Conservation (phyloP, 768 basidiomycete species). For the Lactifluus piperatus region DNA sequence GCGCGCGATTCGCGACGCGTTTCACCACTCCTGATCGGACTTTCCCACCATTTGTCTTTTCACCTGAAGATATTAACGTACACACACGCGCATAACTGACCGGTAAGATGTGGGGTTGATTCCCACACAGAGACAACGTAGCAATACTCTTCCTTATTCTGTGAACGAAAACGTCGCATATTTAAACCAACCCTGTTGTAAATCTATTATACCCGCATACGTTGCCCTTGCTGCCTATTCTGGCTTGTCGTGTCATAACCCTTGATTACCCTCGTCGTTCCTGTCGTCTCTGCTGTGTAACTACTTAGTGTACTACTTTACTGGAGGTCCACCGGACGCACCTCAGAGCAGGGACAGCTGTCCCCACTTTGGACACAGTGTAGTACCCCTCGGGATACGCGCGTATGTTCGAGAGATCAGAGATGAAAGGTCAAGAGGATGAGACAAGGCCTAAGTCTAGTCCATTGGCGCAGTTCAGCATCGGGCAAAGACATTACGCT, state of each 20-base stretch:
- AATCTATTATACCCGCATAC: background rate
- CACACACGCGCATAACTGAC: background rate
- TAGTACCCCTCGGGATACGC: too few species aligned
- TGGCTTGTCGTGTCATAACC: background rate
- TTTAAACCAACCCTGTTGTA: background rate
- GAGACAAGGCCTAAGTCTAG: too few species aligned
- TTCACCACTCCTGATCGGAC: background rate
- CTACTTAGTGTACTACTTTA: too few species aligned
- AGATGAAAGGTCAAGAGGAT: too few species aligned
- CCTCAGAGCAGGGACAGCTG: too few species aligned
- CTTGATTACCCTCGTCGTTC: background rate
- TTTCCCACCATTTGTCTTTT: background rate
- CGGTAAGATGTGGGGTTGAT: background rate
- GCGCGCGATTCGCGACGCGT: conserved; percentile 2
- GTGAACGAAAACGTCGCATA: background rate
- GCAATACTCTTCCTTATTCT: background rate
- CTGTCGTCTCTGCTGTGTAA: background rate
- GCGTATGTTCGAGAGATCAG: too few species aligned
- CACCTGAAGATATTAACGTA: background rate
- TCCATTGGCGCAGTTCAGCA: too few species aligned
- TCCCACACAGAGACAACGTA: background rate
- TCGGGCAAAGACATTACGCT: too few species aligned
- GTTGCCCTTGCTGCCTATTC: background rate
- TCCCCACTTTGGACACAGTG: too few species aligned
- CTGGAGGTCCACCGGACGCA: too few species aligned